Base-by-base conservation (phyloP, 805 yeast species). In the Kodamaea hsintzibuensis region DNA sequence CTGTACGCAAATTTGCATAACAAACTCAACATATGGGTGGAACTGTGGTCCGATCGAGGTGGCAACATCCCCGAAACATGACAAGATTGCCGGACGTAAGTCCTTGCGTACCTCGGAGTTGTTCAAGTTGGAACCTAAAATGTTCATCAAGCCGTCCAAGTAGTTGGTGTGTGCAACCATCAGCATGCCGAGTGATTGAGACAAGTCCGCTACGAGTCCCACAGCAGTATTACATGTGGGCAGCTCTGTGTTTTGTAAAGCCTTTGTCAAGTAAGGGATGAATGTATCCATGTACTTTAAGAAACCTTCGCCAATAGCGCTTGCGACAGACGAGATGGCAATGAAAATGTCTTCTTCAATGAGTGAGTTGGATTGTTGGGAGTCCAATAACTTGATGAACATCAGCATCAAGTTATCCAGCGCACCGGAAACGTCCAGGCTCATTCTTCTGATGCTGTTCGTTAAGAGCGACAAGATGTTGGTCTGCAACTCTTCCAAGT, bases 41-140 rank as follows among this genome's bases (percentile, higher is more conserved):
- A 93, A 95, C 52, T 80, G 83, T 1, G 79, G 67, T 3, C 97
- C 98, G 57, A 92, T 84, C 12, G 95, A 85, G 0, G 96, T 82
- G 3, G 98, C 98, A 64, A 95, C 83, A 70, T 95, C 99, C 59
- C 99, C 99, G 69, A 95, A 90, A 64, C 96, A 91, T 10, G 98
- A 89, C 60, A 95, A 75, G 27, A 93, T 90, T 18, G 90, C 80
- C 14, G 98, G 97, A 69, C 89, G 86, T 60, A 93, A 79, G 58
- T 91, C 97, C 55, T 89, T 82, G 66, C 86, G 86, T 16, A 90
- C 85, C 53, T 81, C 82, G 42, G 81, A 78, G 62, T 82, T 82
- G 55, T 87, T 83, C 57, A 95, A 78, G 64, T 84, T 83, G 48
- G 81, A 79, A 51, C 96, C 93, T 66, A 95, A 80, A 47, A 88